Evolutionary conservation across 352 stramenopile species (phyloP).

Genomic region (Globisporangium sylvaticum): DNA sequence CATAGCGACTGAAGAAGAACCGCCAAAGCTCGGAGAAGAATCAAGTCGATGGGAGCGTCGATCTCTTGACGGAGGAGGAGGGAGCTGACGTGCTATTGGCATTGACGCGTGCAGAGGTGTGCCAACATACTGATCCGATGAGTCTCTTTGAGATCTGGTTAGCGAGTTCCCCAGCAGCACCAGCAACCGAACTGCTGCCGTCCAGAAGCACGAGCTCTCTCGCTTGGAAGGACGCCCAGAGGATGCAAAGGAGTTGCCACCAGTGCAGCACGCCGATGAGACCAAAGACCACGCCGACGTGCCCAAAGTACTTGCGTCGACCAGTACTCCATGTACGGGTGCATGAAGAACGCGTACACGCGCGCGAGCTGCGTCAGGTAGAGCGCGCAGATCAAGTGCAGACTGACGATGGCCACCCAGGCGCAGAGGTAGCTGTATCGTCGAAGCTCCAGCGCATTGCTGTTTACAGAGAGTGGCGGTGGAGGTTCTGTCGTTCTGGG

Average conservation of each 20-base stretch:
- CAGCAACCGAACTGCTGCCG: not conserved
- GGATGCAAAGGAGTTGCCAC: not conserved
- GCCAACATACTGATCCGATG: too few species aligned
- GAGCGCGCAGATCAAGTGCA: not conserved
- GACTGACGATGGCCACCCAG: not conserved
- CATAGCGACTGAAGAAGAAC: not conserved
- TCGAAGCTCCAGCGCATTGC: not conserved
- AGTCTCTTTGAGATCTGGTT: too few species aligned
- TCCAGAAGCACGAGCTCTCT: not conserved
- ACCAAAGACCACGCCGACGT: not conserved
- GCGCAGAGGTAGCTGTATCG: not conserved
- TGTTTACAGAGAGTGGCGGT: not conserved
- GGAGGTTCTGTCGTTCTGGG: too few species aligned
- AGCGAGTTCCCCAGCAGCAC: too few species aligned
- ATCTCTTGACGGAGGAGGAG: too few species aligned
- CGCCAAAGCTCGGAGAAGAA: not conserved
- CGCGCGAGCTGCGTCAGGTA: slow-evolving; percentile 2
- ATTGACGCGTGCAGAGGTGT: too few species aligned
- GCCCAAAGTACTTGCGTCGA: not conserved
- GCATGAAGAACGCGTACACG: not conserved
- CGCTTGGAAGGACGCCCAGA: not conserved
- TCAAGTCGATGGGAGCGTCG: not conserved
- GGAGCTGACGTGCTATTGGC: too few species aligned
- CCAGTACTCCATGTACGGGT: slow-evolving; percentile 8
- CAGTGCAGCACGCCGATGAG: slow-evolving; percentile 5